Percentiles rank a stretch among this genome's conserved stretches.
phyloP scores from a whole-genome alignment of 2,329 filamentous ascomycete genomes.

The Aspergillus floridensis region DNA sequence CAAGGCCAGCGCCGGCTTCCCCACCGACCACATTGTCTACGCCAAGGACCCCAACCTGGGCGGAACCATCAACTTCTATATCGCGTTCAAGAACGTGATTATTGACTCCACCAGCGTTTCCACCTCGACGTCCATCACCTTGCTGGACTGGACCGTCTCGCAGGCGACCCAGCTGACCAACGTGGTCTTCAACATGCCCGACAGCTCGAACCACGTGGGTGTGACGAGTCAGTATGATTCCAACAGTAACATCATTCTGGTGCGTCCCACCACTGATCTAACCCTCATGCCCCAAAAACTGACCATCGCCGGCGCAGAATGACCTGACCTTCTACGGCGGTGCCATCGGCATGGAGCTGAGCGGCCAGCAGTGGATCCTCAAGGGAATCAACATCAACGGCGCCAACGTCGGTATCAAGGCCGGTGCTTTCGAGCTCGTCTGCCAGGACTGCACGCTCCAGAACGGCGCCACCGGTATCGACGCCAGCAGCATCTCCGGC shows the following conservation, averaged over 20 bases:
- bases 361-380: slow-evolving; percentile 35
- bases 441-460: slow-evolving; percentile 27
- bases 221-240: slow-evolving; percentile 32
- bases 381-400: slow-evolving; percentile 59
- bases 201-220: slow-evolving; percentile 33
- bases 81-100: slow-evolving; percentile 39
- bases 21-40: slow-evolving; percentile 56
- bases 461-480: slow-evolving; percentile 24
- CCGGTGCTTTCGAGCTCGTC: slow-evolving; percentile 35
- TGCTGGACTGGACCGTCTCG: slow-evolving; percentile 41
- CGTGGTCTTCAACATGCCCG: slow-evolving; percentile 39
- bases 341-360: slow-evolving; percentile 30
- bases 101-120: slow-evolving; percentile 36
- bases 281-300: not conserved
- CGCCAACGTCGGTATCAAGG: slow-evolving; percentile 54
- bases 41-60: slow-evolving; percentile 37
- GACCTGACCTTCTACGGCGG: slow-evolving; percentile 30
- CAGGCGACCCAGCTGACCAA: slow-evolving; percentile 42
- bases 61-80: slow-evolving; percentile 37
- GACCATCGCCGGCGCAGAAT: slow-evolving; percentile 13
- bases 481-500: slow-evolving; percentile 22
- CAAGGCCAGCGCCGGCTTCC: slow-evolving; percentile 52
- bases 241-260: slow-evolving; percentile 29
- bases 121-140: slow-evolving; percentile 25
- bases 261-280: slow-evolving; percentile 17